A percentile compares a stretch with the other conserved stretches of the same genome.
Conservation (phyloP, 345 rosid genomes). For the Lenwebbia sp. region DNA sequence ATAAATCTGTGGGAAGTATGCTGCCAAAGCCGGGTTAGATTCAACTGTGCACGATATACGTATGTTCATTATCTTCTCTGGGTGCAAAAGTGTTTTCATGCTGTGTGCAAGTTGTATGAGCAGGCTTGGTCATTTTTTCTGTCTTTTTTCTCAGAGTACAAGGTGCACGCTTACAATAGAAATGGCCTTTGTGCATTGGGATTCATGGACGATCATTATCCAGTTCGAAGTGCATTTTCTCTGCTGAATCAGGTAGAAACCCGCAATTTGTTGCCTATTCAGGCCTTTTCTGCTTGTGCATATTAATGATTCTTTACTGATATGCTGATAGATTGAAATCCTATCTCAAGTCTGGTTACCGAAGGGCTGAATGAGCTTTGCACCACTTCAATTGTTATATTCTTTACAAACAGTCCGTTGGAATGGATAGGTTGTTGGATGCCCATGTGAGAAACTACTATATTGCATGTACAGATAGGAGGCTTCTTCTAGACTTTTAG, state of each 20-base stretch:
- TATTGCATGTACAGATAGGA: background rate
- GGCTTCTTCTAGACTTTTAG: background rate
- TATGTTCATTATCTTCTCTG: background rate
- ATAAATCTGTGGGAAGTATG: background rate
- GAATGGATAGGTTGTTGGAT: background rate
- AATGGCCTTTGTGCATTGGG: slow-evolving; percentile 83
- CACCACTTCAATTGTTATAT: background rate
- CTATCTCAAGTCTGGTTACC: background rate
- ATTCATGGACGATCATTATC: slow-evolving; percentile 95
- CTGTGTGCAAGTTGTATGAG: background rate
- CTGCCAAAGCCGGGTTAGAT: background rate
- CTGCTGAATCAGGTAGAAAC: slow-evolving; percentile 66
- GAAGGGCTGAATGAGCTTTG: background rate
- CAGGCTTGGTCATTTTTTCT: background rate
- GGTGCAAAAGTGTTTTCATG: background rate
- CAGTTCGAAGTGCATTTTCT: slow-evolving; percentile 88
- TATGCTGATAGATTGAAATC: background rate
- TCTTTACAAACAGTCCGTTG: background rate
- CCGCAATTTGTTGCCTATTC: background rate
- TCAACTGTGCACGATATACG: background rate
- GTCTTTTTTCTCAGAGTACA: slow-evolving; percentile 44
- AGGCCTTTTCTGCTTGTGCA: background rate
- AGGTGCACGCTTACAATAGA: slow-evolving; percentile 78
- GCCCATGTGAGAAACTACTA: background rate
- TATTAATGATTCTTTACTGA: background rate